A percentile compares a stretch with the other conserved stretches of the same genome.
Conservation (phyloP, 192 early-diverging fungal species). For the Coemansia sp. region DNA sequence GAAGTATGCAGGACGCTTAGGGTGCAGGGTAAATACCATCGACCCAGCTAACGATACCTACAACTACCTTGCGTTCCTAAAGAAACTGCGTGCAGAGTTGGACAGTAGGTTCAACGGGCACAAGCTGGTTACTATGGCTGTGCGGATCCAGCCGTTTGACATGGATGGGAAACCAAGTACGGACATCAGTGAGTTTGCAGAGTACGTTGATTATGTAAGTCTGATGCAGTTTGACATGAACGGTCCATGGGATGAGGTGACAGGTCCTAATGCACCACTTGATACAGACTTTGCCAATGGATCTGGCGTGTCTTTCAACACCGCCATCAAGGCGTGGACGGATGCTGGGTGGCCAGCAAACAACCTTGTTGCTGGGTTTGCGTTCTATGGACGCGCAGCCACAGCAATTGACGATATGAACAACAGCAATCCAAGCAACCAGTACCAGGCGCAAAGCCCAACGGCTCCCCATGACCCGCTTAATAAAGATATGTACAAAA, state of each 20-base stretch:
- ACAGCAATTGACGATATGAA: slow-evolving; percentile 13
- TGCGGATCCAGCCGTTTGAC: slow-evolving; percentile 60
- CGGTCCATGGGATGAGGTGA: slow-evolving; percentile 55
- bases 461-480: slow-evolving; percentile 55
- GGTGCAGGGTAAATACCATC: slow-evolving; percentile 57
- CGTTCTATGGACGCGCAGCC: slow-evolving; percentile 59
- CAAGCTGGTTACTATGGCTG: slow-evolving; percentile 65
- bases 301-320: slow-evolving; percentile 27
- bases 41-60: slow-evolving; percentile 58
- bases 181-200: slow-evolving; percentile 59
- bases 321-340: slow-evolving; percentile 55
- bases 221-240: slow-evolving; percentile 67
- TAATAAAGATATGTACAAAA: slow-evolving; percentile 45
- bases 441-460: slow-evolving; percentile 6
- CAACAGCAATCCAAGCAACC: slow-evolving; percentile 11
- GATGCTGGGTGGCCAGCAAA: slow-evolving; percentile 55
- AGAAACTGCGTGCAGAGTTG: slow-evolving; percentile 58
- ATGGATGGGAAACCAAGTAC: slow-evolving; percentile 46
- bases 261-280: slow-evolving; percentile 62
- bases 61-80: slow-evolving; percentile 62
- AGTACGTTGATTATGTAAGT: slow-evolving; percentile 62
- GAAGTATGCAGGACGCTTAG: slow-evolving; percentile 58
- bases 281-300: slow-evolving; percentile 13
- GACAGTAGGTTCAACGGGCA: slow-evolving; percentile 42
- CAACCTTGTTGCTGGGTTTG: slow-evolving; percentile 59